phyloP scores from a whole-genome alignment of 2,329 filamentous ascomycete genomes.

The Escovopsis sp. region DNA sequence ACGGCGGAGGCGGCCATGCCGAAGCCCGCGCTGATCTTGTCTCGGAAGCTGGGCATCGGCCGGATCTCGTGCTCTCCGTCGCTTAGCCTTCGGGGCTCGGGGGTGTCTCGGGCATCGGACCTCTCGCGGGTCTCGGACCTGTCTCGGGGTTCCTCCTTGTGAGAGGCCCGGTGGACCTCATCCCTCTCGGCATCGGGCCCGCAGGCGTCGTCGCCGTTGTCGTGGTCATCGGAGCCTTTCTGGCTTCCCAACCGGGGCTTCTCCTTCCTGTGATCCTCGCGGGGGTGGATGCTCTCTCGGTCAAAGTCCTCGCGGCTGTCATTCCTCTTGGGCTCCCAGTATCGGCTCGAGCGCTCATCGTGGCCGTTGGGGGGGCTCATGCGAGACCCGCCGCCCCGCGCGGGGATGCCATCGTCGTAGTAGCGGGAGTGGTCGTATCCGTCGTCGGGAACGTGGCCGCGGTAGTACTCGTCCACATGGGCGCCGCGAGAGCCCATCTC shows the following conservation, averaged over 20 bases:
- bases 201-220: conserved; percentile 12
- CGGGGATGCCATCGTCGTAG: conserved; percentile 30
- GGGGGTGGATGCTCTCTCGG: neutral
- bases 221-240: neutral
- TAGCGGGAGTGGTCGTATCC: conserved; percentile 25
- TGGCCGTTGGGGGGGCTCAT: conserved; percentile 22
- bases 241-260: neutral
- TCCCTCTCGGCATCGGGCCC: conserved; percentile 16
- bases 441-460: conserved; percentile 32
- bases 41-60: conserved; percentile 24
- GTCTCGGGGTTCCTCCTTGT: conserved; percentile 2
- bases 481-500: conserved; percentile 29
- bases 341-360: conserved; percentile 29
- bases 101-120: conserved; percentile 16
- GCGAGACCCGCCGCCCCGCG: conserved; percentile 39
- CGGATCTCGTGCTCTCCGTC: conserved; percentile 25
- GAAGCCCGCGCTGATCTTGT: conserved; percentile 33
- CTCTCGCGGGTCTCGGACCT: conserved; percentile 16
- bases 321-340: conserved; percentile 16
- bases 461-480: conserved; percentile 34
- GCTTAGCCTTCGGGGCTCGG: conserved; percentile 16
- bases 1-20: conserved; percentile 34
- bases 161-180: conserved; percentile 10
- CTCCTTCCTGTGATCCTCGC: conserved; percentile 12
- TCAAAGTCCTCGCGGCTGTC: conserved; percentile 10